Conservation (phyloP, 78 protist species). For the slime mould (Dictyostelium discoideum) region DNA sequence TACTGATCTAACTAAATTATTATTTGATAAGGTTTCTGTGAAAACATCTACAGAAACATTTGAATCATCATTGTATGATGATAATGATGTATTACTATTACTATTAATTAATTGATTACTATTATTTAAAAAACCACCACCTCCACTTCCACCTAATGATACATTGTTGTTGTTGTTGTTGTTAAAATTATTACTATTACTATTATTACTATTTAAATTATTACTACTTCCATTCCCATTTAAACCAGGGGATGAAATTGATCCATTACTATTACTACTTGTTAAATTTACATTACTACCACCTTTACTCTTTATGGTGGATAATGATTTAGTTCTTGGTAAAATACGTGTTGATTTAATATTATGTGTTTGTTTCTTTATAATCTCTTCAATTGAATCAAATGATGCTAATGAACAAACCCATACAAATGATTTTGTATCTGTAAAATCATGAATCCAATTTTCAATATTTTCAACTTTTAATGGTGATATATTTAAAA, state of each 20-base stretch:
- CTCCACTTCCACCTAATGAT: not conserved
- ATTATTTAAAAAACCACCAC: not conserved
- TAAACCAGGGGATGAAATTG: slow-evolving; percentile 6
- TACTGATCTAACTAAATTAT: slow-evolving; percentile 21
- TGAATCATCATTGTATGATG: not conserved
- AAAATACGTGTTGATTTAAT: not conserved
- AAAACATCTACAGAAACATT: slow-evolving; percentile 13
- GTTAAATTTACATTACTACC: slow-evolving; percentile 4
- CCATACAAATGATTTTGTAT: slow-evolving; percentile 64
- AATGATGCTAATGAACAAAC: slow-evolving; percentile 66
- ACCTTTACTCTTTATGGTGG: not conserved
- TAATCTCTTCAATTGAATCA: slow-evolving; percentile 11
- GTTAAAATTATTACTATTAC: not conserved
- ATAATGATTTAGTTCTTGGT: slow-evolving; percentile 17
- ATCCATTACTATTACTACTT: not conserved
- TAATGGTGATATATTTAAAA: slow-evolving; percentile 42
- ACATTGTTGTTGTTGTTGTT: not conserved
- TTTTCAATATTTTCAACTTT: slow-evolving; percentile 33
- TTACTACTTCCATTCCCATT: not conserved
- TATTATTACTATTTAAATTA: not conserved
- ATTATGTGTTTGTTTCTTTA: not conserved
- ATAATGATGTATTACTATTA: slow-evolving; percentile 4
- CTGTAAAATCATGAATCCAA: slow-evolving; percentile 51
- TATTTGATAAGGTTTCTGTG: not conserved
- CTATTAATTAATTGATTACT: not conserved